Conservation (phyloP, 2,329 filamentous ascomycete species). For the Cladosporium sp. region DNA sequence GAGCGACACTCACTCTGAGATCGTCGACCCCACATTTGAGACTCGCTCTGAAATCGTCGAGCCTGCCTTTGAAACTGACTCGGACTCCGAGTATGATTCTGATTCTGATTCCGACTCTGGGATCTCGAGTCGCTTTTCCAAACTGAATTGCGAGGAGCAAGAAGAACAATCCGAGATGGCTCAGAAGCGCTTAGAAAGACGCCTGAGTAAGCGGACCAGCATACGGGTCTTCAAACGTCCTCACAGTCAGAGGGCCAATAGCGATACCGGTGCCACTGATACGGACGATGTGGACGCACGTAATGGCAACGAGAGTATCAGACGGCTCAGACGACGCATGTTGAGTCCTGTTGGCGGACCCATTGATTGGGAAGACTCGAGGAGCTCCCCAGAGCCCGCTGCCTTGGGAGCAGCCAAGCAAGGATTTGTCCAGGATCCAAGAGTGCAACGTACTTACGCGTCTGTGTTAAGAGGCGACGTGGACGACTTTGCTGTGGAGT, state of each 20-base stretch:
- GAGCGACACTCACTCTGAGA: slow-evolving; percentile 16
- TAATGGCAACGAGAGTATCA: slow-evolving; percentile 35
- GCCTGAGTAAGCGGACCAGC: slow-evolving; percentile 38
- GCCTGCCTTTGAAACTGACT: slow-evolving; percentile 8
- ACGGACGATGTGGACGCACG: slow-evolving; percentile 36
- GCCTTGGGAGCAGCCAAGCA: neutral
- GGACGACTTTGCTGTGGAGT: neutral
- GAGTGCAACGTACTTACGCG: neutral
- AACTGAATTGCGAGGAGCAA: slow-evolving; percentile 29
- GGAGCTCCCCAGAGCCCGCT: slow-evolving; percentile 19
- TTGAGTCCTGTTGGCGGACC: slow-evolving; percentile 33
- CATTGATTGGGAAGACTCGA: slow-evolving; percentile 1
- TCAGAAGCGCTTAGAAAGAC: slow-evolving; percentile 27
- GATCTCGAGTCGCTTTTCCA: slow-evolving; percentile 13
- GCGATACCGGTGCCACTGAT: slow-evolving; percentile 40
- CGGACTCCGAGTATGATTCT: slow-evolving; percentile 26
- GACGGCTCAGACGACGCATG: slow-evolving; percentile 41
- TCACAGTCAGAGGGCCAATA: slow-evolving; percentile 43
- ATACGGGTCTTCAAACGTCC: slow-evolving; percentile 41
- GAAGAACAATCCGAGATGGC: slow-evolving; percentile 17
- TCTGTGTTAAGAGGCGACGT: neutral
- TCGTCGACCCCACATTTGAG: neutral
- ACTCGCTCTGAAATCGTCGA: neutral
- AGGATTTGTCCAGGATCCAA: neutral
- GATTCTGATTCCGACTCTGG: slow-evolving; percentile 18